A percentile compares a stretch with the other conserved stretches of the same genome.
Conservation (phyloP, 2,329 filamentous ascomycete genomes). For the Stachybotrys elegans region DNA sequence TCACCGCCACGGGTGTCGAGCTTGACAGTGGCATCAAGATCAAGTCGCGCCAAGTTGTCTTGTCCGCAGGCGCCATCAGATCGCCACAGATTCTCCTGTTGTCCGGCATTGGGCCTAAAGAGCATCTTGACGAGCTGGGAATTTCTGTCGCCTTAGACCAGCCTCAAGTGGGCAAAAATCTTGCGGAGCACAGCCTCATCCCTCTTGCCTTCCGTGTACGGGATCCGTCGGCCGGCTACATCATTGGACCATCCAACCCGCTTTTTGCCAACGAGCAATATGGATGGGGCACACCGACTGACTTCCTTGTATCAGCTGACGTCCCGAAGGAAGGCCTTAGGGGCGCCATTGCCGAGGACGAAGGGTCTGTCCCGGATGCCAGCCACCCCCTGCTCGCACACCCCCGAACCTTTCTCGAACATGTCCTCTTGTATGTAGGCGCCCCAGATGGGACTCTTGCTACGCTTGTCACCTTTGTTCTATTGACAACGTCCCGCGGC, state of each 20-base stretch:
- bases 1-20: neutral
- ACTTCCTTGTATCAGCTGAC: conserved; percentile 3
- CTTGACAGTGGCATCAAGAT: neutral
- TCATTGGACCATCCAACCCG: neutral
- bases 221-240: neutral
- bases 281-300: conserved; percentile 2
- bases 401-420: conserved; percentile 13
- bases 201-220: conserved; percentile 1
- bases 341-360: conserved; percentile 3
- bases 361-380: neutral
- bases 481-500: conserved; percentile 22
- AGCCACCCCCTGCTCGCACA: conserved; percentile 2
- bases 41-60: conserved; percentile 31
- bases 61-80: conserved; percentile 45
- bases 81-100: conserved; percentile 45
- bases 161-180: conserved; percentile 52
- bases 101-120: conserved; percentile 36
- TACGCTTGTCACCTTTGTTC: conserved; percentile 12
- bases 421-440: conserved; percentile 13
- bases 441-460: conserved; percentile 15
- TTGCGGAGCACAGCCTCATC: conserved; percentile 17
- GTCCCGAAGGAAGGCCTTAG: conserved; percentile 3
- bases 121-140: conserved; percentile 25
- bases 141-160: conserved; percentile 41
- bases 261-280: conserved; percentile 1